Conservation (phyloP, 140 eudicot species). For the Senecio squalidus region DNA sequence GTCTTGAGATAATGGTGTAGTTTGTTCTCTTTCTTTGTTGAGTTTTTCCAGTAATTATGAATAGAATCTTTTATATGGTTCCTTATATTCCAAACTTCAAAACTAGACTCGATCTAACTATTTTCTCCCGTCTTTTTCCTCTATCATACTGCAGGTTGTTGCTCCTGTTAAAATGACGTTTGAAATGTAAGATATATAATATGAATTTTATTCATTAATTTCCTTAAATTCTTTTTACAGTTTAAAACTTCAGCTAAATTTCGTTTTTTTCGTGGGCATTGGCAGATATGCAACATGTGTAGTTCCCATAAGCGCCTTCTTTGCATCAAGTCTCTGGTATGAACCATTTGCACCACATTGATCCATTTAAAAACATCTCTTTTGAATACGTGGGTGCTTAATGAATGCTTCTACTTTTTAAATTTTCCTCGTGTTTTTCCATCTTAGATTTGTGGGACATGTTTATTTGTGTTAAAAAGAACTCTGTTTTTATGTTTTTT, state of each 20-base stretch:
- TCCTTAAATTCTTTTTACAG: slow-evolving; percentile 3
- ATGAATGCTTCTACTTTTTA: neutral
- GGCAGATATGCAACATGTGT: slow-evolving; percentile 86
- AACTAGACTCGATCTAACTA: slow-evolving; percentile 8
- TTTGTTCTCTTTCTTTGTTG: neutral
- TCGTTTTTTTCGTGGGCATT: slow-evolving; percentile 5
- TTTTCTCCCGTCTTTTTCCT: slow-evolving; percentile 13
- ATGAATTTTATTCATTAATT: neutral
- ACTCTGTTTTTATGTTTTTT: neutral
- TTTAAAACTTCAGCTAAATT: neutral
- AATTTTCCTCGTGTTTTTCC: neutral
- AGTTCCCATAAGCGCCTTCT: slow-evolving; percentile 95
- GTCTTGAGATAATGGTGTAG: neutral
- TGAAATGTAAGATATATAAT: slow-evolving; percentile 57
- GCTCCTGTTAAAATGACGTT: slow-evolving; percentile 95
- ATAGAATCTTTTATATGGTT: slow-evolving; percentile 7
- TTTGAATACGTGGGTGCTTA: neutral
- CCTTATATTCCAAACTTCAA: no score
- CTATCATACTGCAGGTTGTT: slow-evolving; percentile 54
- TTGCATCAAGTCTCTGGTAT: slow-evolving; percentile 97
- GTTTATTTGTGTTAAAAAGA: neutral
- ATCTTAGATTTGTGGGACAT: neutral
- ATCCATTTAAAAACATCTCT: slow-evolving; percentile 4
- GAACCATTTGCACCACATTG: slow-evolving; percentile 8
- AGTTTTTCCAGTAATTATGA: slow-evolving; percentile 7